Conservation (phyloP, 2,329 filamentous ascomycete genomes). For the Stylonectria norvegica region DNA sequence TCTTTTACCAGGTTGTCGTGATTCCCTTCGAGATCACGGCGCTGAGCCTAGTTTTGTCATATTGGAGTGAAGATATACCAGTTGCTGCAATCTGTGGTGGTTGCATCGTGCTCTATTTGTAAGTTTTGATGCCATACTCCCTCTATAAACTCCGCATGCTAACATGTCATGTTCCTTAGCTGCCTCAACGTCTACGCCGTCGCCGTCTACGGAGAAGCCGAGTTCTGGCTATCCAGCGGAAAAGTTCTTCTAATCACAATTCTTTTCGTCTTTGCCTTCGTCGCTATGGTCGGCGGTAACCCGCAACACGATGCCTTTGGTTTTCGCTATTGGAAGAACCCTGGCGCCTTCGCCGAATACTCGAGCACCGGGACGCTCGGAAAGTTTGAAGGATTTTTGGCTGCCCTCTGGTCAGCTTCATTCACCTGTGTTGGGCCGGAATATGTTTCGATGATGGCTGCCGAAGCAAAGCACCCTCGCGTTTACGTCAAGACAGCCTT, state of each 20-base stretch:
- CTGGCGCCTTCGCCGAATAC: background rate
- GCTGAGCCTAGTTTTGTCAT: conserved; percentile 27
- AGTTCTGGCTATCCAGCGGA: conserved; percentile 1
- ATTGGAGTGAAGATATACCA: conserved; percentile 8
- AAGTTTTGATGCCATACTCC: background rate
- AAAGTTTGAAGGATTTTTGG: background rate
- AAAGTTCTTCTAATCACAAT: background rate
- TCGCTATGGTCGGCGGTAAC: conserved; percentile 1
- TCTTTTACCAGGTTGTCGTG: conserved; percentile 24
- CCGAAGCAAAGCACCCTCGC: conserved; percentile 40
- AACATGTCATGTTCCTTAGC: background rate
- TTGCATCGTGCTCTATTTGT: background rate
- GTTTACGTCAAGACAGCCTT: conserved; percentile 65
- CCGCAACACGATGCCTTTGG: background rate
- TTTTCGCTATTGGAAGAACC: background rate
- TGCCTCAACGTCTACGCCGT: background rate
- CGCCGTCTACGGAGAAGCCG: conserved; percentile 25
- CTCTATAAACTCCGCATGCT: background rate
- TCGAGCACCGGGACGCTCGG: background rate
- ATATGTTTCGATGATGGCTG: background rate
- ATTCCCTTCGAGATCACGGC: conserved; percentile 28
- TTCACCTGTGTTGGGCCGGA: conserved; percentile 1
- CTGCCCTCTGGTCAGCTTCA: background rate
- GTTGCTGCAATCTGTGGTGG: conserved; percentile 23
- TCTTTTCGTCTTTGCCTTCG: conserved; percentile 1